Evolutionary conservation across 495 filamentous ascomycete species (phyloP), one percentile per base, ranked within the genome.

Genomic region (Alectoria sarmentosa): DNA sequence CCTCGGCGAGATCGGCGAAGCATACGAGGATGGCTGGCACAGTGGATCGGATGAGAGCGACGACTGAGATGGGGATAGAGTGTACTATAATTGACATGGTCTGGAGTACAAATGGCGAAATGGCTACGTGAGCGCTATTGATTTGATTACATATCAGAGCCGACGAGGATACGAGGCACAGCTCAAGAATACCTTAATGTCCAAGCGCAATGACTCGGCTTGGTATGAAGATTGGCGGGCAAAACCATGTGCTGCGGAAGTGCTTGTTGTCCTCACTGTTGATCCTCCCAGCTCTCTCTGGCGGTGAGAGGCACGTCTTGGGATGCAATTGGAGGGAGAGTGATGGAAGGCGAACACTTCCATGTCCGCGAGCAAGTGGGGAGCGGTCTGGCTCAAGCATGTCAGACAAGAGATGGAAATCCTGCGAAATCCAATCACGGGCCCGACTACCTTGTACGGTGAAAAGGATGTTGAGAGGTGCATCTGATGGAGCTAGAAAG

Each of bases 21-120:
- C 86, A 65, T 98, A 96, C 71, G 86, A 90, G 70, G 90, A 92
- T 59, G 93, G 91, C 1, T 98, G 91, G 91, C 83, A 86, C 44
- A 92, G 89, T 74, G 92, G 86, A 62, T 89, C 85, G 57, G 91
- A 96, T 57, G 86, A 86, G 15, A 88, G 92, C 67, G 92, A 93
- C 66, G 61, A 66, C n/a, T 67, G 63, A 61, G 14, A 23, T 52
- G 5, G n/a, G n/a, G n/a, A n/a, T n/a, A n/a, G n/a, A 10, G 21
- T 26, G 21, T 23, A 26, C n/a, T 13, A 48, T 48, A 26, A 48
- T 44, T 56, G 28, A 42, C 23, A 56, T 14, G 2, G 57, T 41
- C 23, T n/a, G 7, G 46, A 52, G 41, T 19, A 26, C 23, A 46
- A 41, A 32, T 23, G 37, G 34, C 42, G 60, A 30, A 19, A 37